Base-by-base conservation (phyloP, 331 rosid genomes). In the Ulmus americana region DNA sequence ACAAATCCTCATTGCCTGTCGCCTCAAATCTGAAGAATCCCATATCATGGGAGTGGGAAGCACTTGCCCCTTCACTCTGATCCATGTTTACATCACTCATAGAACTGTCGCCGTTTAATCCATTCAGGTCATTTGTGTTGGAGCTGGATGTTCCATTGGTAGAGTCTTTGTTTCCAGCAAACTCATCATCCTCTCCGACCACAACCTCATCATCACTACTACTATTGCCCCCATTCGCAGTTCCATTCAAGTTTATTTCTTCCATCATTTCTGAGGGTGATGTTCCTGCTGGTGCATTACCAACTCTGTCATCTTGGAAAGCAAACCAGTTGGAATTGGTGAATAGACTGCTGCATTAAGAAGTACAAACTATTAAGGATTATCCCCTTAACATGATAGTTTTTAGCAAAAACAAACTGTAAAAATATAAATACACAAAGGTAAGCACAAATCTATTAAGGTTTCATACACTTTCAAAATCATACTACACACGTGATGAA, bases 251-350 rank as follows among this genome's bases (percentile, higher is more conserved):
- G 78, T 81, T 87, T 52, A 90, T 77, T 68, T 87, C 97, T 62
- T 90, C 97, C 97, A 90, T 84, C 70, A 85, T 84, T 61, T 94
- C 99, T 0, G 90, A 77, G 43, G 85, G 72, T 70, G 90, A 74
- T 10, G 91, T 70, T 16, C 83, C 95, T 63, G 66, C 86, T 56
- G 85, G 63, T 55, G 81, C 77, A 77, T 68, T 67, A 54, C 83
- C 90, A 57, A 67, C 76, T 84, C 96, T 81, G 63, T 84, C 96
- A n/a, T 90, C 95, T 94, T 94, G 95, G 85, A 85, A 94, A 4
- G 97, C 90, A 71, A 94, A 90, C 99, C 99, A 94, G 85, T 90
- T 90, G 75, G 97, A 94, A 80, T 94, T 94, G n/a, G 96, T 94
- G 80, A 90, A 94, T 64, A 94, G 81, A 64, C 95, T 87, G 82